Evolutionary conservation across 495 filamentous ascomycete species (phyloP), one percentile per base, ranked within the genome.

Genomic region (Durotheca rogersii): DNA sequence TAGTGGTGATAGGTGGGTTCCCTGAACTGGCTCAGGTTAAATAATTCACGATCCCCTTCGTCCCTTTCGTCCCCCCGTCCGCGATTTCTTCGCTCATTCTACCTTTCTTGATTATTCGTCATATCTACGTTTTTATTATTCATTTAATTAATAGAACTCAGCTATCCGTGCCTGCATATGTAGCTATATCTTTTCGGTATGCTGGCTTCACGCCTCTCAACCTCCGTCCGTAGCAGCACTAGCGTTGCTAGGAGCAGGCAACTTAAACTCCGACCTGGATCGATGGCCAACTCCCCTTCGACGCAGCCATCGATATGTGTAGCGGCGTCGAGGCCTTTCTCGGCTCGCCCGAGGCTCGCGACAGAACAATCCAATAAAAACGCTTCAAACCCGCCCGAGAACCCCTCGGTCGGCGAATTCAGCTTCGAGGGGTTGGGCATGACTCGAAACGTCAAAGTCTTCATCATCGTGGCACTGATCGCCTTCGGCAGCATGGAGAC

Each of bases 401-500:
- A 53, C 14, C 34, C 14, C 16, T 25, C 42, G 3, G 51, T 51
- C 7, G 36, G 41, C 34, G 18, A 31, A 7, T 53, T 64, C 41
- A 61, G 57, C 27, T 64, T 66, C 9, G 37, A 61, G 14, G 57
- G 53, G 2, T 36, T 66, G 14, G 60, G 53, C 12, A 56, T 66
- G 53, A 61, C 33, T 17, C 51, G 53, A 32, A 58, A 47, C 25
- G 40, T 52, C 23, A 66, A 49, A 44, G 56, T 64, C 30, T 56
- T 47, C n/a, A 53, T 66, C 17, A 37, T 58, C 31, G 39, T 40
- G 3, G 41, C 50, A 10, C 10, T 66, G 33, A 57, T 60, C 40
- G 55, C 64, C 14, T 54, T 53, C 35, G 60, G 60, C 32, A 66
- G 60, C 2, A 58, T 61, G 34, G 63, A 66, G 38, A 43, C 60